These are phyloP conservation scores for Raphanus raphanistrum DNA, from an alignment of 345 rosid genomes.

Conservation along the genomic window DNA sequence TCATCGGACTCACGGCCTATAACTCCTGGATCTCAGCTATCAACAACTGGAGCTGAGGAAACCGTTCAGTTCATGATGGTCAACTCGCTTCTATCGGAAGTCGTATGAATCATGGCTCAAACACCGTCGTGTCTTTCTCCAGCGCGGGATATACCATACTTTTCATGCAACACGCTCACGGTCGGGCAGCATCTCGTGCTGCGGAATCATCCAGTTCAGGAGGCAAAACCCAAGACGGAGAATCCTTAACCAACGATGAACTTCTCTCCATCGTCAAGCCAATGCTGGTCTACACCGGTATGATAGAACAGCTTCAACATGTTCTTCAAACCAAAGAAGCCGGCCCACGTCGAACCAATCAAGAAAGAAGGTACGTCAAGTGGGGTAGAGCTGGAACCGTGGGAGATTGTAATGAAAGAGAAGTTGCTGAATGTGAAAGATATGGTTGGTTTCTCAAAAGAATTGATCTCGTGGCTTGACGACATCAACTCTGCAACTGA, in stretches of 20 bases:
- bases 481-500: slow-evolving; percentile 71
- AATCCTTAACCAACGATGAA: slow-evolving; percentile 48
- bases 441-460: slow-evolving; percentile 82
- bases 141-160: slow-evolving; percentile 86
- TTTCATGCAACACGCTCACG: slow-evolving; percentile 87
- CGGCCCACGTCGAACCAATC: slow-evolving; percentile 27
- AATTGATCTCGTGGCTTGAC: slow-evolving; percentile 78
- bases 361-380: slow-evolving; percentile 54
- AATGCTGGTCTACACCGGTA: slow-evolving; percentile 84
- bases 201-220: slow-evolving; percentile 50
- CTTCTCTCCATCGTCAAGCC: slow-evolving; percentile 66
- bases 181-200: slow-evolving; percentile 52
- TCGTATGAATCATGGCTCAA: slow-evolving; percentile 93
- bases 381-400: slow-evolving; percentile 56
- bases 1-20: slow-evolving; percentile 54
- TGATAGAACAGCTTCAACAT: slow-evolving; percentile 92
- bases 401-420: slow-evolving; percentile 86
- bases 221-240: slow-evolving; percentile 43
- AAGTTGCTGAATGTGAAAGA: slow-evolving; percentile 67
- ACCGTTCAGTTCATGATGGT: slow-evolving; percentile 98
- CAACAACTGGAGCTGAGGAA: slow-evolving; percentile 66
- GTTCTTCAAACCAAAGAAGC: slow-evolving; percentile 66
- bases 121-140: slow-evolving; percentile 80
- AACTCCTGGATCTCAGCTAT: slow-evolving; percentile 53
- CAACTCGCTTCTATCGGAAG: slow-evolving; percentile 83